Conservation (phyloP, 169 alveolate genomes). For the Plasmodium yoelii region DNA sequence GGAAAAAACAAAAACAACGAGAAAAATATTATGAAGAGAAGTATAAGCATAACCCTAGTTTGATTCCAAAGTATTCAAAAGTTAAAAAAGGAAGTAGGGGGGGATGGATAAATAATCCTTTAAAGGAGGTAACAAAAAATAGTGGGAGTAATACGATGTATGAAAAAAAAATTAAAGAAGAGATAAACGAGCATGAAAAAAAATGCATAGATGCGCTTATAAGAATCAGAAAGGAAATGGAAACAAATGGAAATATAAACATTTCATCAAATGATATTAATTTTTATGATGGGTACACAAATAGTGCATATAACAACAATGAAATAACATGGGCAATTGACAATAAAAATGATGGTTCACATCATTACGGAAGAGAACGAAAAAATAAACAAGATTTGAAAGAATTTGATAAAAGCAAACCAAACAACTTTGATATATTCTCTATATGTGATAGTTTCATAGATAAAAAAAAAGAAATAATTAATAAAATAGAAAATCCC, state of each 20-base stretch:
- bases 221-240: conserved; percentile 24
- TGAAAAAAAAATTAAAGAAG: conserved; percentile 69
- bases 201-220: conserved; percentile 54
- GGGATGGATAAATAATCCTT: conserved; percentile 72
- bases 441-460: conserved; percentile 66
- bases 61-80: conserved; percentile 60
- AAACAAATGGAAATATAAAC: background rate
- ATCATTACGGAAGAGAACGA: background rate
- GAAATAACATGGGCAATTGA: background rate
- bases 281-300: too few species aligned
- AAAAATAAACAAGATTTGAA: background rate
- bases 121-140: conserved; percentile 68
- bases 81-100: conserved; percentile 72
- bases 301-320: background rate
- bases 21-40: conserved; percentile 70
- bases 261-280: background rate
- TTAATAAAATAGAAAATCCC: conserved; percentile 60
- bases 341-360: background rate
- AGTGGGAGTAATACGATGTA: conserved; percentile 59
- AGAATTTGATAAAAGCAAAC: background rate
- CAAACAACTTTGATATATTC: conserved; percentile 12
- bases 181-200: conserved; percentile 39
- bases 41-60: conserved; percentile 65
- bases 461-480: conserved; percentile 68
- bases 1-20: conserved; percentile 55